Percentiles rank a stretch among this genome's conserved stretches.
phyloP scores from a whole-genome alignment of 75 land plant species.

The Pinus tabuliformis region DNA sequence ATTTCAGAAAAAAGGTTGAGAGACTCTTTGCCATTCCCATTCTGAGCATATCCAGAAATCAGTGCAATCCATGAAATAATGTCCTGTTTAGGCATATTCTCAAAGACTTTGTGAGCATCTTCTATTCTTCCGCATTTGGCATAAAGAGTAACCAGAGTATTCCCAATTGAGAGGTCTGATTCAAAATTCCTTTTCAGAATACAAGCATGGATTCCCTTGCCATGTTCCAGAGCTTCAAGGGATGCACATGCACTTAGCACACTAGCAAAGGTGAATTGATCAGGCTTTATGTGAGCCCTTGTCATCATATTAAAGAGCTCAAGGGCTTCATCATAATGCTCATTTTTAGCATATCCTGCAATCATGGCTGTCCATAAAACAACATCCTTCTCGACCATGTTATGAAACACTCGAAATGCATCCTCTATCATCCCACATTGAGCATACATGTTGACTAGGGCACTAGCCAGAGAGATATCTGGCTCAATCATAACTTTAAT shows the following conservation, averaged over 20 bases:
- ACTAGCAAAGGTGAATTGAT: constrained; percentile 6
- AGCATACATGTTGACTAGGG: constrained; percentile 49
- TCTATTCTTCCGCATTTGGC: constrained; percentile 11
- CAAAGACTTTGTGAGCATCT: constrained; percentile 12
- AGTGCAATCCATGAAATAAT: constrained; percentile 20
- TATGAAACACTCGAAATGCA: constrained; percentile 11
- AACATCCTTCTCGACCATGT: neutral
- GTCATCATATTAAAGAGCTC: constrained; percentile 5
- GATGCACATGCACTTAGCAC: constrained; percentile 11
- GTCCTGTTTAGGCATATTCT: constrained; percentile 9
- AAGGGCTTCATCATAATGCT: neutral
- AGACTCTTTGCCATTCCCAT: constrained; percentile 10
- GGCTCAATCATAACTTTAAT: constrained; percentile 21
- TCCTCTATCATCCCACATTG: constrained; percentile 38
- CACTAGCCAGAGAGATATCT: constrained; percentile 30
- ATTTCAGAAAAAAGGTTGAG: constrained; percentile 7
- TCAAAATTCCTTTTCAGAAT: constrained; percentile 5
- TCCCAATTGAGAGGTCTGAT: neutral
- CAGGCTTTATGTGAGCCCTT: neutral
- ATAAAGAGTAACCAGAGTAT: constrained; percentile 15
- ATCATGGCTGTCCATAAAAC: constrained; percentile 15
- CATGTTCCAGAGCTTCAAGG: neutral
- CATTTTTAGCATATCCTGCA: constrained; percentile 13
- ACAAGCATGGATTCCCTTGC: constrained; percentile 1
- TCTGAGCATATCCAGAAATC: constrained; percentile 10